Percentiles rank a stretch among this genome's conserved stretches.
Conservation (phyloP, 2,329 filamentous ascomycete species). For the Trichoderma gracile region DNA sequence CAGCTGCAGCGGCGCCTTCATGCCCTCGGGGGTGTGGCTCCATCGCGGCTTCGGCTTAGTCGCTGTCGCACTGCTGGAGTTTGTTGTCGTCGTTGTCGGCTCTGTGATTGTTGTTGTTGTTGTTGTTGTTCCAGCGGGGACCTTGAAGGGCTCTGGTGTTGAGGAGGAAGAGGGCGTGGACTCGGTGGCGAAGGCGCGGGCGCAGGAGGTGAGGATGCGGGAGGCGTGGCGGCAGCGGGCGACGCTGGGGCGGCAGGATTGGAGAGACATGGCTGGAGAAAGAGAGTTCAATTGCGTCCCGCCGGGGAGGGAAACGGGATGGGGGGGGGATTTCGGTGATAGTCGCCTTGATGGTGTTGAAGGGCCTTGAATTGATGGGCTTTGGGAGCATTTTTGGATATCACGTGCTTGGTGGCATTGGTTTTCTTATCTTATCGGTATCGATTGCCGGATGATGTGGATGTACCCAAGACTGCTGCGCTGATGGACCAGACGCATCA, state of each 20-base stretch:
- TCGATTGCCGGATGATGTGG: not conserved
- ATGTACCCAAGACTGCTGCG: not conserved
- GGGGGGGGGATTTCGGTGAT: not conserved
- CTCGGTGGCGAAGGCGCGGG: constrained; percentile 37
- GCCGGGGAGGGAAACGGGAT: not conserved
- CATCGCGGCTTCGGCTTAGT: constrained; percentile 56
- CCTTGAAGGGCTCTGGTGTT: constrained; percentile 35
- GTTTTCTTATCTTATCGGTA: constrained; percentile 24
- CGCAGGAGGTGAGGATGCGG: constrained; percentile 31
- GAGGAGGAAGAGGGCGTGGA: constrained; percentile 27
- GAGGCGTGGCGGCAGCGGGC: constrained; percentile 32
- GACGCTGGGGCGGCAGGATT: constrained; percentile 38
- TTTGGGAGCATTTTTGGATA: constrained; percentile 25
- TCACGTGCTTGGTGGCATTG: constrained; percentile 25
- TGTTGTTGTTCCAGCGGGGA: constrained; percentile 12
- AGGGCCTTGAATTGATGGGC: constrained; percentile 4
- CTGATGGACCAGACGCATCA: too few species aligned
- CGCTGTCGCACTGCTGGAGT: constrained; percentile 12
- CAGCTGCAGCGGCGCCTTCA: constrained; percentile 69
- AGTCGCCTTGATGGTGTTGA: constrained; percentile 10
- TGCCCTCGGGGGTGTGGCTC: constrained; percentile 67
- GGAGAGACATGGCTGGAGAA: constrained; percentile 37
- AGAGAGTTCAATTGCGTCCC: constrained; percentile 25
- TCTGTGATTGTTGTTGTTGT: constrained; percentile 16
- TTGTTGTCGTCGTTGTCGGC: not conserved